These are phyloP conservation scores for Rubia peregrina DNA, from an alignment of 305 asterid species.

Conservation along the genomic window DNA sequence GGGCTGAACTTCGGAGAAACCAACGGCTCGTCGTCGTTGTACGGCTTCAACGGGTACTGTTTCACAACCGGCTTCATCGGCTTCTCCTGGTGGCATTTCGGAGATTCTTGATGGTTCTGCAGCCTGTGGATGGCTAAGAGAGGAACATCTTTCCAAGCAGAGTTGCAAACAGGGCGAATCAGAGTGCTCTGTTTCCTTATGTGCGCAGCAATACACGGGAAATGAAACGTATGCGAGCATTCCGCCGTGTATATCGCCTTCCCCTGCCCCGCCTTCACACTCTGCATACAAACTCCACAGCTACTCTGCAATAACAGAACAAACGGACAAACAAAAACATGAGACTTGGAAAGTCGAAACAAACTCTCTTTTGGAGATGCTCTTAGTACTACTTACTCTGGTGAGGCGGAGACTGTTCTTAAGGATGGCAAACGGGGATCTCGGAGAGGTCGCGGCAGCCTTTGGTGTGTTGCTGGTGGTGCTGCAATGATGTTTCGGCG, in stretches of 20 bases:
- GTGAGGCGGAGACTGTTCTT: constrained; percentile 64
- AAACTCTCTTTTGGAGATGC: not conserved
- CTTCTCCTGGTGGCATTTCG: constrained; percentile 13
- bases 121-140: constrained; percentile 47
- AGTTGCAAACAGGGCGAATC: constrained; percentile 64
- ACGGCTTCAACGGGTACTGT: no score
- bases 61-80: not conserved
- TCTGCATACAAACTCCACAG: constrained; percentile 82
- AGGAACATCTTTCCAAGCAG: constrained; percentile 77
- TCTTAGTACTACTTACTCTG: constrained; percentile 34
- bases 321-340: not conserved
- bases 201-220: constrained; percentile 71
- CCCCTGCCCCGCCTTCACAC: constrained; percentile 66
- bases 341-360: not conserved
- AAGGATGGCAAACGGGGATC: constrained; percentile 87
- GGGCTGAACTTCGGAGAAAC: no score
- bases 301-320: constrained; percentile 42
- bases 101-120: constrained; percentile 19
- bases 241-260: constrained; percentile 89
- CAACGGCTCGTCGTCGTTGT: no score
- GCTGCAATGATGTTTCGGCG: constrained; percentile 35
- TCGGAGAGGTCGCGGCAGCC: constrained; percentile 57
- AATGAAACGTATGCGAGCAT: constrained; percentile 79
- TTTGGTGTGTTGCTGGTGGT: constrained; percentile 32
- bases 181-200: constrained; percentile 42